These are phyloP conservation scores for Ustilago trichophora DNA, from an alignment of 1,284 basidiomycete genomes.

Conservation along the genomic window DNA sequence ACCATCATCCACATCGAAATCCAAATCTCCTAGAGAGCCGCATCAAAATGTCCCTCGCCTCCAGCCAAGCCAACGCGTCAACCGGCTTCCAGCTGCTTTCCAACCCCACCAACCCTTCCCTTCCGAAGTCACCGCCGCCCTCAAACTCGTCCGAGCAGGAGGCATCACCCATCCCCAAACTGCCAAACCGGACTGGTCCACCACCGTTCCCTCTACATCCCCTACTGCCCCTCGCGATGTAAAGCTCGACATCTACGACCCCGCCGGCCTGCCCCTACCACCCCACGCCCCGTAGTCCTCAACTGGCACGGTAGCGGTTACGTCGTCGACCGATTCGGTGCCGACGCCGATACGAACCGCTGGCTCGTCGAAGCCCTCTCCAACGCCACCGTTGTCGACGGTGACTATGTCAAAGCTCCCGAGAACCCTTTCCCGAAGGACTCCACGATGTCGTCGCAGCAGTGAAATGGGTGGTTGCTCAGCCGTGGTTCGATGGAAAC, in stretches of 20 bases:
- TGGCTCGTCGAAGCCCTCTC: slow-evolving; percentile 22
- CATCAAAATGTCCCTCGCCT: slow-evolving; percentile 19
- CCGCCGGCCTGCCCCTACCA: neutral
- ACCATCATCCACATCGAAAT: neutral
- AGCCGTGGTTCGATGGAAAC: slow-evolving; percentile 37
- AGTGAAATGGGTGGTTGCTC: slow-evolving; percentile 20
- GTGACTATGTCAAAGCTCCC: slow-evolving; percentile 39
- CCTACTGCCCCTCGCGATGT: slow-evolving; percentile 12
- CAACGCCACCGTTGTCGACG: slow-evolving; percentile 27
- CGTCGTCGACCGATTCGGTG: slow-evolving; percentile 28
- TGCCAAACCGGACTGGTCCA: slow-evolving; percentile 18
- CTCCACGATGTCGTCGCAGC: slow-evolving; percentile 29
- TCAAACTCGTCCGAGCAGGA: slow-evolving; percentile 25
- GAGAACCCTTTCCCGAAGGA: slow-evolving; percentile 36
- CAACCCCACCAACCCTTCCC: slow-evolving; percentile 19
- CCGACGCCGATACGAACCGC: slow-evolving; percentile 23
- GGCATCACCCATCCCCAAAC: slow-evolving; percentile 17
- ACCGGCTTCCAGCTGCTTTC: slow-evolving; percentile 19
- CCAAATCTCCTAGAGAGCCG: neutral
- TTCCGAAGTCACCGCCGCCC: slow-evolving; percentile 12
- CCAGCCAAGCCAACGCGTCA: slow-evolving; percentile 16
- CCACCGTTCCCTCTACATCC: slow-evolving; percentile 6
- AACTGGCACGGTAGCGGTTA: slow-evolving; percentile 42
- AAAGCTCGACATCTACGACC: slow-evolving; percentile 23
- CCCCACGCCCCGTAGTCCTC: slow-evolving; percentile 25